Evolutionary conservation across 2,329 filamentous ascomycete species (phyloP), one percentile per base, ranked within the genome.

Genomic region (Fusarium marasasianum): DNA sequence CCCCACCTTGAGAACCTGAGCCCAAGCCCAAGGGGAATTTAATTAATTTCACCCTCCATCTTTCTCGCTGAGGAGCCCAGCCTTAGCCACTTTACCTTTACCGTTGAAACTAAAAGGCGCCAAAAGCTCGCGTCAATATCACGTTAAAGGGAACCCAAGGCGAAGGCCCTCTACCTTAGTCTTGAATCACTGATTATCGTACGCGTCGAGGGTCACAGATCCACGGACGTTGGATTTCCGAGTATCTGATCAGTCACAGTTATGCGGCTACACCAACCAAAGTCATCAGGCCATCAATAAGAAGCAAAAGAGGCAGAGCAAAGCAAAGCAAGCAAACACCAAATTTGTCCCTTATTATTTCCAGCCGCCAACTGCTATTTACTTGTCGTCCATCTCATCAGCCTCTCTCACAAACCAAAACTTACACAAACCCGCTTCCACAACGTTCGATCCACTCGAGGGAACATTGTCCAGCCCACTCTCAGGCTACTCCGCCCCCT

Each of bases 381-480:
- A 43, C 17, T 33, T 37, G 24, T 26, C 15, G 24, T 26, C 15
- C 35, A 26, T 50, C 24, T 62, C 33, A 15, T 31, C 37, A 50
- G 15, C 57, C 41, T 55, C 31, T 57, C 61, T n/a, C 41, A 14
- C 20, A 47, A 60, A 50, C 47, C 20, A 50, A 24, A 51, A 64
- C 72, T 72, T 72, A 60, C 57, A 75, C 67, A 59, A 67, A 67
- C 53, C 60, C 60, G 41, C 60, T 75, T 74, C 53, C 72, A 74
- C 61, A 60, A 71, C 68, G 43, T 68, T 73, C 51, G 64, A 65
- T 73, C 68, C 72, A 75, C 71, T 37, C 45, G 18, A 71, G 31
- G 53, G 37, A 60, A 29, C 41, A 38, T 35, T 37, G 55, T n/a
- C 47, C 55, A 63, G 45, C 55, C 66, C 64, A 59, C 63, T 51